Percentiles rank a stretch among this genome's conserved stretches.
These are phyloP conservation scores for Marasmius fiardii DNA, from an alignment of 1,284 basidiomycete species.

Conservation along the genomic window DNA sequence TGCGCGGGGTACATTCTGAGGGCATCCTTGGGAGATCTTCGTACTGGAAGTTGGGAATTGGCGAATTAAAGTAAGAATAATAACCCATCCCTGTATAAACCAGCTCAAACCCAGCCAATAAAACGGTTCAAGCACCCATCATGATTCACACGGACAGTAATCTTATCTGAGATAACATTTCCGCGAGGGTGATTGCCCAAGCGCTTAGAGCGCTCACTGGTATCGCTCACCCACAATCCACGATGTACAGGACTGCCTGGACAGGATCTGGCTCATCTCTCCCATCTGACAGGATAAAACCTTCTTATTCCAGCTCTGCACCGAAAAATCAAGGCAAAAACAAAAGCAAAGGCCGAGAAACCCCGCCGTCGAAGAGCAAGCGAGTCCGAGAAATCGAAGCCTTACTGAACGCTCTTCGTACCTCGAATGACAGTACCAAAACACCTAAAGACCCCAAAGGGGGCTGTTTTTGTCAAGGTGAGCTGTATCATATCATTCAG, in stretches of 20 bases:
- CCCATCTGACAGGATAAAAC: conserved; percentile 46
- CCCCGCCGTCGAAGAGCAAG: conserved; percentile 37
- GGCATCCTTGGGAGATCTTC: too few species aligned
- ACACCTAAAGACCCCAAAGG: conserved; percentile 45
- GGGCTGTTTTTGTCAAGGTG: conserved; percentile 70
- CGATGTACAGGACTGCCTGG: conserved; percentile 38
- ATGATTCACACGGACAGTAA: too few species aligned
- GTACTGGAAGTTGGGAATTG: too few species aligned
- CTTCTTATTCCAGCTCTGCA: conserved; percentile 19
- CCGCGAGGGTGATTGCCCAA: too few species aligned
- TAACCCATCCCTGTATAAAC: too few species aligned
- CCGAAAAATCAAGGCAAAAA: conserved; percentile 23
- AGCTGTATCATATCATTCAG: conserved; percentile 8
- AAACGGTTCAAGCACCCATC: too few species aligned
- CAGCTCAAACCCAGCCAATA: too few species aligned
- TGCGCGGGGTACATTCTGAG: too few species aligned
- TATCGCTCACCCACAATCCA: not conserved
- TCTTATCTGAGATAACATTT: too few species aligned
- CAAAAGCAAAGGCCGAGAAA: conserved; percentile 22
- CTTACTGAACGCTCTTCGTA: conserved; percentile 32
- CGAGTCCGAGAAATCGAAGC: conserved; percentile 40
- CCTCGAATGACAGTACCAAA: conserved; percentile 22
- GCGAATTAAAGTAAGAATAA: too few species aligned
- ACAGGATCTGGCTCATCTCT: conserved; percentile 33
- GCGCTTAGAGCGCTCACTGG: too few species aligned